Percentiles rank a stretch among this genome's conserved stretches.
Conservation (phyloP, 129 eudicot species). For the Tagetes patula region DNA sequence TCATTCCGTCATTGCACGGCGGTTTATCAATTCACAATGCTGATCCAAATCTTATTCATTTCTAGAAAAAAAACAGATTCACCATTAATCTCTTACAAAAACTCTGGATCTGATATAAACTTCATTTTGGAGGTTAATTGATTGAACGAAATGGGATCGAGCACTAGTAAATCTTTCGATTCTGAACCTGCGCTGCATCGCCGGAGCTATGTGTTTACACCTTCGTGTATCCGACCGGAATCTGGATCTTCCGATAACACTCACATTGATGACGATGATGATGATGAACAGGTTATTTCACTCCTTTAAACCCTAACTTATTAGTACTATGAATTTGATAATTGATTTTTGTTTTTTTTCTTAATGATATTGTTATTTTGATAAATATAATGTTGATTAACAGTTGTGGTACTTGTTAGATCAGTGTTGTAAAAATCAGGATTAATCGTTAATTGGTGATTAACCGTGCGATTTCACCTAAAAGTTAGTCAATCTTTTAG, state of each 20-base stretch:
- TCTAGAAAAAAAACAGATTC: too few species aligned
- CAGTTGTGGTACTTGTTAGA: too few species aligned
- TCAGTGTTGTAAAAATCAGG: too few species aligned
- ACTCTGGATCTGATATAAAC: too few species aligned
- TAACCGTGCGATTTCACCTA: too few species aligned
- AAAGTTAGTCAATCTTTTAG: too few species aligned
- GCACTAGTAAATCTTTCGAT: slow-evolving; percentile 61
- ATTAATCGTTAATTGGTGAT: too few species aligned
- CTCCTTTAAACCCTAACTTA: background rate
- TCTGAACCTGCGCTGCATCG: slow-evolving; percentile 32
- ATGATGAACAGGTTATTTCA: slow-evolving; percentile 43
- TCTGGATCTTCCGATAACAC: slow-evolving; percentile 45
- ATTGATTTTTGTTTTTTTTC: background rate
- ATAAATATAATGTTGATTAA: too few species aligned
- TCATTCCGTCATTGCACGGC: too few species aligned
- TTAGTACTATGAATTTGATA: background rate
- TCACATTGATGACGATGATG: slow-evolving; percentile 29
- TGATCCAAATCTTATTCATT: too few species aligned
- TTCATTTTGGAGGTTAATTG: background rate
- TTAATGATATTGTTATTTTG: background rate
- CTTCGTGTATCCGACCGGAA: slow-evolving; percentile 48
- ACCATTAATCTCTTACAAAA: too few species aligned
- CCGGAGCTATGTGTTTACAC: slow-evolving; percentile 51
- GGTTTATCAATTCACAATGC: too few species aligned
- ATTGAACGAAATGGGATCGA: slow-evolving; percentile 59